phyloP scores from a whole-genome alignment of 805 yeast genomes.

The Candida tammaniensis region DNA sequence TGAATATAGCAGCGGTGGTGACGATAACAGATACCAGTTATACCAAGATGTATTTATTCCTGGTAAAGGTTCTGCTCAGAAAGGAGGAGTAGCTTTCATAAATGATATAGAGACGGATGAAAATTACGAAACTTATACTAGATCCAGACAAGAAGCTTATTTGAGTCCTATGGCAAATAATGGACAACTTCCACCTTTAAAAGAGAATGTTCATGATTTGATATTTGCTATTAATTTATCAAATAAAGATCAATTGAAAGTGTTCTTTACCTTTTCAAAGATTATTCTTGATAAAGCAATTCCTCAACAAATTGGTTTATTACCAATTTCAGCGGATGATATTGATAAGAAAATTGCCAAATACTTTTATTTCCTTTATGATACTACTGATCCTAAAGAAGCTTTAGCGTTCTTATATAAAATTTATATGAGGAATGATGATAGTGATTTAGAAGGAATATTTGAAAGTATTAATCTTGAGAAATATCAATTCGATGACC shows the following conservation, averaged over 20 bases:
- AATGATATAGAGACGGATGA: constrained; percentile 72
- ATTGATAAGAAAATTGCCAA: constrained; percentile 28
- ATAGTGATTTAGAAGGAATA: constrained; percentile 23
- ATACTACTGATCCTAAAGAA: constrained; percentile 28
- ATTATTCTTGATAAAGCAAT: constrained; percentile 53
- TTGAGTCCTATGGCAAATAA: constrained; percentile 22
- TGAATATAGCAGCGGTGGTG: constrained; percentile 35
- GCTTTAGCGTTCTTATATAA: constrained; percentile 40
- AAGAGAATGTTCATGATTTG: constrained; percentile 72
- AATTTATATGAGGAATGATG: constrained; percentile 24
- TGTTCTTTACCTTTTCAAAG: constrained; percentile 48
- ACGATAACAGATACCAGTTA: constrained; percentile 33
- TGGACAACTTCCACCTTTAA: constrained; percentile 66
- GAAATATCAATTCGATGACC: constrained; percentile 16
- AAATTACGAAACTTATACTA: constrained; percentile 46
- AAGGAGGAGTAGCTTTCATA: constrained; percentile 58
- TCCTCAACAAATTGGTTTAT: constrained; percentile 78
- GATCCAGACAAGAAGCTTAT: constrained; percentile 45
- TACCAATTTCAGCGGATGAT: constrained; percentile 53
- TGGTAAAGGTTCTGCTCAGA: constrained; percentile 9
- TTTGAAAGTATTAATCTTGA: constrained; percentile 10
- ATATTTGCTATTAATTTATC: constrained; percentile 67
- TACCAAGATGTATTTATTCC: constrained; percentile 24
- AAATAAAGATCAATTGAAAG: constrained; percentile 48
- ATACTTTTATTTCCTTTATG: constrained; percentile 31